A percentile compares a stretch with the other conserved stretches of the same genome.
These are phyloP conservation scores for Kondoa subrosea DNA, from an alignment of 768 basidiomycete species.

Conservation along the genomic window DNA sequence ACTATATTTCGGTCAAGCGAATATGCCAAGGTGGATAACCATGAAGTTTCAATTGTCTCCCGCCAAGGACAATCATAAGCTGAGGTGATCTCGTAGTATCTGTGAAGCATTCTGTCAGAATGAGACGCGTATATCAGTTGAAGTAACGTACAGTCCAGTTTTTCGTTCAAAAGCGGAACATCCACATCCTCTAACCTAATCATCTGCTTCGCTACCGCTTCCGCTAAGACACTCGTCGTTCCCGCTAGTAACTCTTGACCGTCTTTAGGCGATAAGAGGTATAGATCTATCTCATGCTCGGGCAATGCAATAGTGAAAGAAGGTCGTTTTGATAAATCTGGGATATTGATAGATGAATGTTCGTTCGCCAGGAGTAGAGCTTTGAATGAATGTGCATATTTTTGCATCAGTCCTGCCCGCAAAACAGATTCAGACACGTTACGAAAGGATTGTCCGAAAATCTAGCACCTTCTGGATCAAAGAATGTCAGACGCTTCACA, in stretches of 20 bases:
- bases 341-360: not conserved
- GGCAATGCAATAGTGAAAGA: not conserved
- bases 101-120: not conserved
- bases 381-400: not conserved
- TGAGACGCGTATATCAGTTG: slow-evolving; percentile 4
- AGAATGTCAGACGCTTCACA: not conserved
- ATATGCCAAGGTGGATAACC: not conserved
- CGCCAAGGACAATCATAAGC: slow-evolving; percentile 1
- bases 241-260: not conserved
- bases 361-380: not conserved
- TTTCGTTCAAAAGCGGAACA: slow-evolving; percentile 2
- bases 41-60: not conserved
- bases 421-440: not conserved
- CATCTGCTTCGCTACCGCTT: not conserved
- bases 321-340: not conserved
- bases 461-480: not conserved
- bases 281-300: not conserved
- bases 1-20: slow-evolving; percentile 3
- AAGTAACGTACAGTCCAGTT: not conserved
- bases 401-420: not conserved
- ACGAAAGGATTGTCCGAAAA: not conserved
- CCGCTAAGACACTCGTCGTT: not conserved
- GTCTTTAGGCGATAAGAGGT: not conserved
- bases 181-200: not conserved
- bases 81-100: slow-evolving; percentile 6